Conservation (phyloP, 1,284 basidiomycete species). For the Cryptococcus maquisensis region DNA sequence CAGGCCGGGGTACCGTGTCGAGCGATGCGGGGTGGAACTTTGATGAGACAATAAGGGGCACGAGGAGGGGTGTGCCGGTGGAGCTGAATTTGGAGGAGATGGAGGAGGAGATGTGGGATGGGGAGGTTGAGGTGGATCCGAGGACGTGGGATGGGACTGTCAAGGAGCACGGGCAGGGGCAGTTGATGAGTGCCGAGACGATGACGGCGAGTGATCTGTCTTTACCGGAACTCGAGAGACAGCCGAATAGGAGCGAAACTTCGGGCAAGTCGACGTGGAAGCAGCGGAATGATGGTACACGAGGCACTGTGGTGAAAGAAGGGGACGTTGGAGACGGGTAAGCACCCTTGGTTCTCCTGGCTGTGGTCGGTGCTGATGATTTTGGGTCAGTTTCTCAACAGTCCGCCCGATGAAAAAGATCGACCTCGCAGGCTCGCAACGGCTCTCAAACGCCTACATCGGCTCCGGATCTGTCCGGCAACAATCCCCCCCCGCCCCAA, state of each 20-base stretch:
- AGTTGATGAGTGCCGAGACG: slow-evolving; percentile 2
- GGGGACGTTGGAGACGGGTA: slow-evolving; percentile 75
- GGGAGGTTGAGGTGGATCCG: slow-evolving; percentile 21
- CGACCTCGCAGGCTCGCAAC: slow-evolving; percentile 70
- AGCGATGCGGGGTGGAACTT: slow-evolving; percentile 83
- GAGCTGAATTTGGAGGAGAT: slow-evolving; percentile 53
- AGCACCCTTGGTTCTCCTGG: slow-evolving; percentile 13
- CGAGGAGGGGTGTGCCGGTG: slow-evolving; percentile 64
- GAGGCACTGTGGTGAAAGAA: slow-evolving; percentile 71
- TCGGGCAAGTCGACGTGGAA: slow-evolving; percentile 50
- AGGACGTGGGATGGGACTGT: slow-evolving; percentile 13
- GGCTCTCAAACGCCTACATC: slow-evolving; percentile 73
- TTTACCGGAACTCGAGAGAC: slow-evolving; percentile 24
- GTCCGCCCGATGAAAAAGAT: slow-evolving; percentile 89
- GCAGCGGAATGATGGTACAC: slow-evolving; percentile 61
- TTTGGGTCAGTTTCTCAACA: slow-evolving; percentile 60
- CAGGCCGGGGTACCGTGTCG: slow-evolving; percentile 57
- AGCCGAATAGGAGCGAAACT: slow-evolving; percentile 7
- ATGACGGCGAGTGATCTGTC: slow-evolving; percentile 23
- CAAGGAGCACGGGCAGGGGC: slow-evolving; percentile 3
- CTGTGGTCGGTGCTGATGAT: neutral
- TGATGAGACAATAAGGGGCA: slow-evolving; percentile 58
- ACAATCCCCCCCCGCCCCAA: neutral
- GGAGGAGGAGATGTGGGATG: slow-evolving; percentile 51
- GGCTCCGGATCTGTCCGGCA: slow-evolving; percentile 49